Evolutionary conservation across 352 stramenopile species (phyloP).

Genomic region (Phytophthora vignae): DNA sequence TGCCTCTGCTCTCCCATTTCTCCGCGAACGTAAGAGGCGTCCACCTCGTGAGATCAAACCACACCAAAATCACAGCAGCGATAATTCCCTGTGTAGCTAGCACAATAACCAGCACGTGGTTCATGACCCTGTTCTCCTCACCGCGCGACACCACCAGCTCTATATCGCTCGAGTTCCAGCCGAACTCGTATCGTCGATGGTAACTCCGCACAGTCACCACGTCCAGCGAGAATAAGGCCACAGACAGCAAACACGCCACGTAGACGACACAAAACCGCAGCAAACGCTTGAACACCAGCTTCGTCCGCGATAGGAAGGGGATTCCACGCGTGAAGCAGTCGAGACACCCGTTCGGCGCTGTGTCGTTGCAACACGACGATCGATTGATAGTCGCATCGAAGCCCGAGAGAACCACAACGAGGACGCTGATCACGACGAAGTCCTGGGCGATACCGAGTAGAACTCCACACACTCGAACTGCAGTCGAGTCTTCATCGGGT

Average conservation of each 20-base stretch:
- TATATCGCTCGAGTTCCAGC: constrained; percentile 2
- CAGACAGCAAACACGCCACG: constrained; percentile 23
- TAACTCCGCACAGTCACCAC: constrained; percentile 31
- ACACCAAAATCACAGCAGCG: constrained; percentile 20
- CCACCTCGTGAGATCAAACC: constrained; percentile 42
- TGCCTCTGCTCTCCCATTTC: constrained; percentile 4
- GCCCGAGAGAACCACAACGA: constrained; percentile 20
- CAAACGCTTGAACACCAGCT: constrained; percentile 38
- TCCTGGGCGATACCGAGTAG: constrained; percentile 37
- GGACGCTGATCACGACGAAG: constrained; percentile 35
- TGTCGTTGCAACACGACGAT: constrained; percentile 37
- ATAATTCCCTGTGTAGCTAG: constrained; percentile 23
- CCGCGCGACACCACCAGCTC: constrained; percentile 1
- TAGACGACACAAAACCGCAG: constrained; percentile 20
- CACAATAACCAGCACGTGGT: constrained; percentile 3
- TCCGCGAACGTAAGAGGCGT: constrained; percentile 17
- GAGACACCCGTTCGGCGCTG: constrained; percentile 36
- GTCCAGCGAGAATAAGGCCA: constrained; percentile 30
- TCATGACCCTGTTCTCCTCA: constrained; percentile 11
- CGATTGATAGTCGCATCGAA: constrained; percentile 39
- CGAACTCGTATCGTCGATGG: constrained; percentile 24
- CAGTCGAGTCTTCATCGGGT: constrained; percentile 17
- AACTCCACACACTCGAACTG: constrained; percentile 11
- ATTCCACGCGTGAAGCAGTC: constrained; percentile 41
- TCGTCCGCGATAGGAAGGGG: constrained; percentile 21